Base-by-base conservation (phyloP, 352 stramenopile species). In the Pythium aristosporum region DNA sequence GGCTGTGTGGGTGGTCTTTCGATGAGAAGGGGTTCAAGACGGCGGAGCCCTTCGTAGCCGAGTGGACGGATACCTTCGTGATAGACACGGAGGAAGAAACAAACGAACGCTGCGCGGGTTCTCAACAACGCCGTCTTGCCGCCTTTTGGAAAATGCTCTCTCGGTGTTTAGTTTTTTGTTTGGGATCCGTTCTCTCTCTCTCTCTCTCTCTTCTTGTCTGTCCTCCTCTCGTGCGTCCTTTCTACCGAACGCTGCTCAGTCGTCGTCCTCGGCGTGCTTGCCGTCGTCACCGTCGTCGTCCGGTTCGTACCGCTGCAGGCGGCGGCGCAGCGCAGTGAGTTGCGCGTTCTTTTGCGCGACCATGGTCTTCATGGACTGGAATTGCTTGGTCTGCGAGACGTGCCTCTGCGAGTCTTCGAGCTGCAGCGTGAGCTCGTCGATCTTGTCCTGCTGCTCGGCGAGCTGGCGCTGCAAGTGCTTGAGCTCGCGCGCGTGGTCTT, bases 331-430 rank as follows among this genome's bases (percentile, higher is more conserved):
- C 21, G 76, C 79, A 20, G 74, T 73, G 20, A 95, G 78, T 72
- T 92, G 75, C 50, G 91, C 76, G 68, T 93, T 96, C 72, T 96
- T 96, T 57, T 82, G 71, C 12, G 71, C 76, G 25, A 96, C 81
- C 74, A 92, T 88, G 32, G 74, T 73, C 71, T 93, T 93, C 80
- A 96, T 86, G 50, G 78, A 59, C 64, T 91, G 81, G 72, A 96
- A 96, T 75, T 94, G 86, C 64, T 83, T 79, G 52, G 82, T 91
- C 70, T 92, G 76, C 12, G 84, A 73, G 21, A 93, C 71, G 66
- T 93, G 84, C 68, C 88, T 74, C 50, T 82, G 68, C 34, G 64
- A 69, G 41, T 92, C 82, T 47, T 89, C 80, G 18, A 89, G 63
- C 51, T 79, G 74, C 34, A 55, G 71, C 56, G 87, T 75, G 15